Base-by-base conservation (phyloP, 768 basidiomycete genomes). In the Heimioporus sp. region DNA sequence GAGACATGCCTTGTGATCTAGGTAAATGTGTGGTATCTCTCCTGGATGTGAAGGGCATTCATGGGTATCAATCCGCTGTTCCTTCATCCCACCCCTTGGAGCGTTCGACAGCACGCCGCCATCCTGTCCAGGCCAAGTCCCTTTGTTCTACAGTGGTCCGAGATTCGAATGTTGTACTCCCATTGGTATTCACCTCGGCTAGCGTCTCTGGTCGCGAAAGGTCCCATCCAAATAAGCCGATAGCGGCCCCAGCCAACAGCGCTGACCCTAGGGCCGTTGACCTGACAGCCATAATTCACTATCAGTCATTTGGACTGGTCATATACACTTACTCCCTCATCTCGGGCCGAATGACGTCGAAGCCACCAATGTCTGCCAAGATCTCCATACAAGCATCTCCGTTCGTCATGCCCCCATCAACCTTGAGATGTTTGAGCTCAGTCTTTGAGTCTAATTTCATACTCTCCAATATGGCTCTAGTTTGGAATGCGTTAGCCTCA, bases 361-460 rank as follows among this genome's bases (percentile, higher is more conserved):
- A 95, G 13, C 95, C 96, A 30, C 94, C 92, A 39, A 96, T 75
- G 66, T 97, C 88, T 4, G 91, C 91, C 53, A 95, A 78, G 43
- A 95, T 74, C 61, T 80, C 76, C 93, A 96, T 92, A 51, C 86
- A 90, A 28, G 90, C 69, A 64, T 96, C 92, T 32, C 91, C 90
- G 58, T 95, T 96, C 11, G 94, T 97, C 89, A 97, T 95, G 15
- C 94, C 93, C n/a, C 97, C 97, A 68, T 98, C 97, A 34, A 99
- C 96, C 68, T 88, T 95, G 56, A 99, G 83, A 60, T 88, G 80
- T 64, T 87, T 85, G 48, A 97, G 78, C 43, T 89, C 84, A 5
- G 77, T 75, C 15, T 80, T 80, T n/a, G 90, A 87, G 72, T 99
- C 96, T 48, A 89, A 73, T 66, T 90, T 86, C 89, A 99, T 99